A percentile compares a stretch with the other conserved stretches of the same genome.
phyloP scores from a whole-genome alignment of 1,284 basidiomycete genomes.

The Cryptococcus wingfieldii region DNA sequence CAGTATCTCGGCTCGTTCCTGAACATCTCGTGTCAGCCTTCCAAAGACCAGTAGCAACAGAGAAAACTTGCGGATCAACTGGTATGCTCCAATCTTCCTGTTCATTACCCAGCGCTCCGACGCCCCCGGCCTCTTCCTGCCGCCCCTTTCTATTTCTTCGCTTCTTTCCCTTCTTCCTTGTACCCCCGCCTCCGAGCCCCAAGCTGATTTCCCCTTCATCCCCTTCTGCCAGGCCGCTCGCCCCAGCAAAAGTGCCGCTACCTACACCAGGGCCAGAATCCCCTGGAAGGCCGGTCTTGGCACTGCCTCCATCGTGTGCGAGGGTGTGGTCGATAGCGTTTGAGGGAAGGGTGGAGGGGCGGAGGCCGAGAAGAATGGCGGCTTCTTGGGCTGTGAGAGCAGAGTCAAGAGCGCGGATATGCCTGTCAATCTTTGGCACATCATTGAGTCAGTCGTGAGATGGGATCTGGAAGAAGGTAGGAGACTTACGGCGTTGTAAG shows the following conservation, averaged over 20 bases:
- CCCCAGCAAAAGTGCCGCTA: not conserved
- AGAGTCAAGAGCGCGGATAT: slow-evolving; percentile 53
- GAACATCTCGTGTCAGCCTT: slow-evolving; percentile 6
- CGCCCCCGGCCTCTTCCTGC: not conserved
- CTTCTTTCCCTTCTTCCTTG: slow-evolving; percentile 11
- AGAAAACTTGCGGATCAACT: slow-evolving; percentile 33
- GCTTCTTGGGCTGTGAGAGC: slow-evolving; percentile 46
- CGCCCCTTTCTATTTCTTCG: slow-evolving; percentile 10
- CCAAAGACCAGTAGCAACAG: not conserved
- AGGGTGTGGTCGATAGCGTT: slow-evolving; percentile 21
- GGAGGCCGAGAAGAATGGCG: slow-evolving; percentile 40
- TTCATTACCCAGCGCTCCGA: not conserved
- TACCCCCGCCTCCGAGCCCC: slow-evolving; percentile 24
- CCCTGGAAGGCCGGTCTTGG: slow-evolving; percentile 1
- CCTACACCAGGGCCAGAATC: not conserved
- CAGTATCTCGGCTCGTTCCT: slow-evolving; percentile 54
- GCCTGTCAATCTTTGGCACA: slow-evolving; percentile 48
- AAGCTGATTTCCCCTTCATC: slow-evolving; percentile 24
- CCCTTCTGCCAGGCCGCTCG: slow-evolving; percentile 5
- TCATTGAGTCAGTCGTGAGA: not conserved
- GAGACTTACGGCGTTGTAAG: slow-evolving; percentile 49
- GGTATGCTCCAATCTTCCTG: slow-evolving; percentile 12
- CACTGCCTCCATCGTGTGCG: slow-evolving; percentile 9
- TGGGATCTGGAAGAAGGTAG: not conserved
- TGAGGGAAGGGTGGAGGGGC: slow-evolving; percentile 34